Percentiles rank a stretch among this genome's conserved stretches.
Conservation (phyloP, 768 basidiomycete species). For the Naematelia encephala region DNA sequence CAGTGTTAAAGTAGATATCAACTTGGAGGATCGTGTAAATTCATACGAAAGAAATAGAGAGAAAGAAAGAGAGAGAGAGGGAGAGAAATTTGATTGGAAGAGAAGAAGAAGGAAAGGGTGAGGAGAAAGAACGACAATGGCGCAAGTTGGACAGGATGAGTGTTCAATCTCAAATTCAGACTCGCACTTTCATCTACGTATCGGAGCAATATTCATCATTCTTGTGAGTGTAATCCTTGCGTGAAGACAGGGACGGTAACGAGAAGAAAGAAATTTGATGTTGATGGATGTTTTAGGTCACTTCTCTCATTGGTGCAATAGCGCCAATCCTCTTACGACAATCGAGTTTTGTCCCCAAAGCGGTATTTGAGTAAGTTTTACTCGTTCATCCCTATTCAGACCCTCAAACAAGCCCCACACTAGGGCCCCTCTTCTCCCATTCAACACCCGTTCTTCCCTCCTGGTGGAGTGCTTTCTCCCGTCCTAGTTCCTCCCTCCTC, state of each 20-base stretch:
- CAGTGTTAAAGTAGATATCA: too few relatives aligned
- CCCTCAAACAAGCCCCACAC: neutral
- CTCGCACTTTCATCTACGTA: slow-evolving; percentile 29
- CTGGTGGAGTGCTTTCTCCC: neutral
- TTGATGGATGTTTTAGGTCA: too few relatives aligned
- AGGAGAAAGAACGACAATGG: neutral
- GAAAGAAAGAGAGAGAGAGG: neutral
- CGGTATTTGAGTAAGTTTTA: slow-evolving; percentile 65
- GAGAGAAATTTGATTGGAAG: too few relatives aligned
- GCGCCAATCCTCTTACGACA: slow-evolving; percentile 39
- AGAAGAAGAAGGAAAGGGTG: neutral
- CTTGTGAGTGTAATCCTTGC: slow-evolving; percentile 29
- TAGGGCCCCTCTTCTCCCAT: neutral
- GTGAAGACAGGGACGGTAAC: neutral
- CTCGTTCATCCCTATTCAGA: too few relatives aligned
- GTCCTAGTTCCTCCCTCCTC: neutral
- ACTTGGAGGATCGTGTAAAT: too few relatives aligned
- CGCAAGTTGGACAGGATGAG: slow-evolving; percentile 19
- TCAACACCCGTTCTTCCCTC: neutral
- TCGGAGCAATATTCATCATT: slow-evolving; percentile 49
- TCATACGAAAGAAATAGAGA: neutral
- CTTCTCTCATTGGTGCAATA: slow-evolving; percentile 41
- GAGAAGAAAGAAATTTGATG: too few relatives aligned
- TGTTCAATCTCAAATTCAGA: slow-evolving; percentile 39
- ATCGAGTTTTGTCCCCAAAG: slow-evolving; percentile 55